Evolutionary conservation across 176 grass and related monocot species (phyloP).

Genomic region (Phyllostachys edulis): DNA sequence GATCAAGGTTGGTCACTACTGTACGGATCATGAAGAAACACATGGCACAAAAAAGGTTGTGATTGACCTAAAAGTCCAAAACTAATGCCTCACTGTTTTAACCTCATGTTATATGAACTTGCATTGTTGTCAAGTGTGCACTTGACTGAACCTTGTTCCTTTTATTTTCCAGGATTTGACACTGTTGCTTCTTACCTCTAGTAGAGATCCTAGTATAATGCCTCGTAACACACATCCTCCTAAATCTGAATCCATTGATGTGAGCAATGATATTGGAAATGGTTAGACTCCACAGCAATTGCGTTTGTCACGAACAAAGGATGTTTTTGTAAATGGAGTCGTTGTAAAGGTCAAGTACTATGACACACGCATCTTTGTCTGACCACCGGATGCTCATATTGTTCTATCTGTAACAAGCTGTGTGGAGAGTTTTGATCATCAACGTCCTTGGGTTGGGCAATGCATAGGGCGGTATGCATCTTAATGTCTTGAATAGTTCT

Average conservation of each 20-base stretch:
- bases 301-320: conserved; percentile 65
- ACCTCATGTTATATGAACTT: neutral
- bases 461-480: conserved; percentile 83
- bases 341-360: conserved; percentile 88
- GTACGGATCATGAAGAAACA: neutral
- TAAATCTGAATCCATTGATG: conserved; percentile 66
- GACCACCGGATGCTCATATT: conserved; percentile 88
- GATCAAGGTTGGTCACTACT: neutral
- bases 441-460: conserved; percentile 95
- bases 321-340: conserved; percentile 77
- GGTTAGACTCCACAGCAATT: conserved; percentile 58
- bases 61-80: neutral
- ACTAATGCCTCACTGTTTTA: neutral
- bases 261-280: conserved; percentile 45
- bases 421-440: conserved; percentile 90
- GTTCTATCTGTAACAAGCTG: conserved; percentile 95
- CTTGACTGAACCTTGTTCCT: conserved; percentile 14
- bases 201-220: conserved; percentile 92
- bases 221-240: conserved; percentile 83
- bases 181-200: conserved; percentile 78
- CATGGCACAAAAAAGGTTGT: neutral
- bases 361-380: conserved; percentile 88
- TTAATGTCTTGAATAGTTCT: neutral
- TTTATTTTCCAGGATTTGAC: conserved; percentile 75
- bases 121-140: neutral